phyloP scores from a whole-genome alignment of 352 stramenopile species.

The Globisporangium spinosum region DNA sequence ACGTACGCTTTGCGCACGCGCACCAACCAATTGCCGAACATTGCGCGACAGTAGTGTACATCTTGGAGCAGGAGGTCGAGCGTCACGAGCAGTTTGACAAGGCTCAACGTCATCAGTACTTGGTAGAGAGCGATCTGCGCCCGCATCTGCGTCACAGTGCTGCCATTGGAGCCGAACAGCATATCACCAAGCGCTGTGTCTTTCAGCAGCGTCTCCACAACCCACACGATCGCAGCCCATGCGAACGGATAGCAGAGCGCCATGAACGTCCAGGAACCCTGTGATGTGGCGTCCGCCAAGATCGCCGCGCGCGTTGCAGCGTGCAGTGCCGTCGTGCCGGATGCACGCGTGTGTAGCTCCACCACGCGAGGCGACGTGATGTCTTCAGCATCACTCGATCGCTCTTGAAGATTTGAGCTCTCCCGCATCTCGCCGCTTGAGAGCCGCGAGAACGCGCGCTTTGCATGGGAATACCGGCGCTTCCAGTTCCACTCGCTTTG shows the following conservation, averaged over 20 bases:
- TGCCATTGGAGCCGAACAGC: slow-evolving; percentile 16
- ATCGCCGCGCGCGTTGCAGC: slow-evolving; percentile 16
- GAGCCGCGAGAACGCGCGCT: slow-evolving; percentile 26
- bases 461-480: slow-evolving; percentile 27
- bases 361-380: not conserved
- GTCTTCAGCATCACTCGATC: not conserved
- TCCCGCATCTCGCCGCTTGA: slow-evolving; percentile 15
- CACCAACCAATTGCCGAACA: slow-evolving; percentile 32
- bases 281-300: slow-evolving; percentile 24
- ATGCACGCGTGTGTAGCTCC: not conserved
- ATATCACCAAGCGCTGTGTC: slow-evolving; percentile 15
- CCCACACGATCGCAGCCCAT: slow-evolving; percentile 26
- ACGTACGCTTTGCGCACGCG: slow-evolving; percentile 24
- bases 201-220: slow-evolving; percentile 12
- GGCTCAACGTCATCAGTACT: slow-evolving; percentile 35
- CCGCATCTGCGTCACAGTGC: slow-evolving; percentile 27
- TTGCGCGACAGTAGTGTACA: slow-evolving; percentile 17
- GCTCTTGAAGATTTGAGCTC: not conserved
- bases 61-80: slow-evolving; percentile 48
- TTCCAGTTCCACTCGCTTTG: slow-evolving; percentile 51
- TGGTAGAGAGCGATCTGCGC: slow-evolving; percentile 33
- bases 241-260: slow-evolving; percentile 29
- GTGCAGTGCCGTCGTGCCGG: not conserved
- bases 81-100: slow-evolving; percentile 37
- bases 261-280: slow-evolving; percentile 61